Base-by-base conservation (phyloP, 148 eudicot species). In the Nepenthes gracilis region DNA sequence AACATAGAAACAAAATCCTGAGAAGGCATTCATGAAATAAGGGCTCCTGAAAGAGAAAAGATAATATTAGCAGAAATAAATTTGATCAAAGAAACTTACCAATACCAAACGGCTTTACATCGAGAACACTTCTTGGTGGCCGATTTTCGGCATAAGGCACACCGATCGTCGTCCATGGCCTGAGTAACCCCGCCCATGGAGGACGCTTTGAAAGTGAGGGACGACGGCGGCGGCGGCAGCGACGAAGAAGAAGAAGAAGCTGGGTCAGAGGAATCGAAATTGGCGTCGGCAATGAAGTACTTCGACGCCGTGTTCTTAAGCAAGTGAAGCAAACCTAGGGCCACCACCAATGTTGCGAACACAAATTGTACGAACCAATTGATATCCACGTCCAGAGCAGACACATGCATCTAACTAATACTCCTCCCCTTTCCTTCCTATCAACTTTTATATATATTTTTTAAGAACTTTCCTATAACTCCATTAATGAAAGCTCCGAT, bases 341-440 rank as follows among this genome's bases (percentile, higher is more conserved):
- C 80, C 47, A 80, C 35, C 8, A 70, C 2, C 35, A 77, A 56
- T 14, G 59, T 67, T n/a, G 88, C 69, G 73, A 80, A 59, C 13
- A 76, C 4, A 54, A 81, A 69, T 53, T 81, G 89, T n/a, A 79
- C 60, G 47, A 75, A 70, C 84, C 80, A 77, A 69, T 74, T 73
- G 68, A 77, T 74, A 78, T 67, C 77, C 69, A 74, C 64, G 58
- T 77, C 45, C 54, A 69, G 36, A 69, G 78, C 76, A 59, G 73
- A 77, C 73, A 80, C 90, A 76, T 82, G 95, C 88, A 88, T 83
- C 89, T 73, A 77, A n/a, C n/a, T n/a, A n/a, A n/a, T n/a, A n/a
- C n/a, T n/a, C n/a, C n/a, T n/a, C n/a, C n/a, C n/a, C n/a, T n/a
- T n/a, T n/a, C n/a, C n/a, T n/a, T n/a, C n/a, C n/a, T n/a, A n/a